A percentile compares a stretch with the other conserved stretches of the same genome.
Conservation (phyloP, 345 rosid species). For the Conringia planisiliqua region DNA sequence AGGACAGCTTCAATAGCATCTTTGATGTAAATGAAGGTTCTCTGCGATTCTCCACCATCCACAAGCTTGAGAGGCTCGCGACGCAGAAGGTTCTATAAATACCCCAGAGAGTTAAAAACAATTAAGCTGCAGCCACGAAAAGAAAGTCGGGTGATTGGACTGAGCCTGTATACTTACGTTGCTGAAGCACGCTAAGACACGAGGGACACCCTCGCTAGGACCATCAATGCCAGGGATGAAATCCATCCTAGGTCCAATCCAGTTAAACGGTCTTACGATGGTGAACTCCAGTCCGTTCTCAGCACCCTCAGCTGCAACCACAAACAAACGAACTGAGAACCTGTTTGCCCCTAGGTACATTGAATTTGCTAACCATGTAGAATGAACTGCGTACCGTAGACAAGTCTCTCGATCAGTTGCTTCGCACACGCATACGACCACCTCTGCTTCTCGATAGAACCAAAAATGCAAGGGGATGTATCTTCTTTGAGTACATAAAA, state of each 20-base stretch:
- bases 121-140: neutral
- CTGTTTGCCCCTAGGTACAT: neutral
- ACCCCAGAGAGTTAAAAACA: neutral
- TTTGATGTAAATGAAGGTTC: slow-evolving; percentile 91
- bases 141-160: neutral
- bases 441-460: slow-evolving; percentile 98
- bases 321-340: slow-evolving; percentile 1
- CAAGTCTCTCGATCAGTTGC: slow-evolving; percentile 96
- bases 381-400: slow-evolving; percentile 56
- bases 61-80: slow-evolving; percentile 92
- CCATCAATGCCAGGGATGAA: slow-evolving; percentile 99
- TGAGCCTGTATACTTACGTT: slow-evolving; percentile 49
- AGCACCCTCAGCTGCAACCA: slow-evolving; percentile 90
- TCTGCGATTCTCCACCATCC: slow-evolving; percentile 95
- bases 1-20: slow-evolving; percentile 98
- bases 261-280: slow-evolving; percentile 97
- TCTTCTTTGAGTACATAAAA: slow-evolving; percentile 90
- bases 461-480: slow-evolving; percentile 93
- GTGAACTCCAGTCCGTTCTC: slow-evolving; percentile 94
- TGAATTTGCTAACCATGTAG: neutral
- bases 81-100: slow-evolving; percentile 65
- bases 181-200: slow-evolving; percentile 98
- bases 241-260: slow-evolving; percentile 99
- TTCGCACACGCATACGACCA: slow-evolving; percentile 99
- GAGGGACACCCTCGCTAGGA: slow-evolving; percentile 99